A percentile compares a stretch with the other conserved stretches of the same genome.
Evolutionary conservation across 345 rosid species (phyloP).

Genomic region (Rhizophora mangle): DNA sequence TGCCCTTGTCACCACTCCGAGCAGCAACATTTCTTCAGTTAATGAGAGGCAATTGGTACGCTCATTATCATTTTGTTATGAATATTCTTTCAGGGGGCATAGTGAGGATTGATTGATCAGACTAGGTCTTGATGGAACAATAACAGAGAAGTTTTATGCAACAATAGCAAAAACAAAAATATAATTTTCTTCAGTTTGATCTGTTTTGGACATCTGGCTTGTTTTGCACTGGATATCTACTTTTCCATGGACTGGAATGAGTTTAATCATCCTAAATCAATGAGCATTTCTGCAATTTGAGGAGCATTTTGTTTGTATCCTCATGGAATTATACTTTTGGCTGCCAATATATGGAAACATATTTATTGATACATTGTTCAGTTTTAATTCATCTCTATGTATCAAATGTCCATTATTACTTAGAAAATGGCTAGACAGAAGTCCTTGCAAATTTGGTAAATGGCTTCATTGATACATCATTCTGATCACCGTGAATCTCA

Average conservation of each 20-base stretch:
- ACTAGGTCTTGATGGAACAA: too few relatives aligned
- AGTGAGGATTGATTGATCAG: neutral
- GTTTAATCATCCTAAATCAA: too few relatives aligned
- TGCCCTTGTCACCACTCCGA: constrained; percentile 76
- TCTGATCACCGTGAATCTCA: constrained; percentile 18
- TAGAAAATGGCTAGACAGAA: neutral
- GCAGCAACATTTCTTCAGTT: constrained; percentile 64
- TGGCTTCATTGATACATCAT: neutral
- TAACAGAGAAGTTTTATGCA: too few relatives aligned
- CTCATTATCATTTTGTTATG: neutral
- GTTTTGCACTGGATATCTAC: too few relatives aligned
- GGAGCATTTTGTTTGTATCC: neutral
- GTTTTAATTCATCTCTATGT: neutral
- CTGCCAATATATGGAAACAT: too few relatives aligned
- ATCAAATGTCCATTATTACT: neutral
- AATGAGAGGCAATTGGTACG: constrained; percentile 89
- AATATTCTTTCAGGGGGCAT: neutral
- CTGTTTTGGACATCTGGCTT: too few relatives aligned
- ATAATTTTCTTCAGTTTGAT: too few relatives aligned
- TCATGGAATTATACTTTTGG: neutral
- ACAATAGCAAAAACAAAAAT: too few relatives aligned
- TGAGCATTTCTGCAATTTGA: too few relatives aligned
- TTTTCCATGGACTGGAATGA: too few relatives aligned
- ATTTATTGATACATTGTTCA: neutral
- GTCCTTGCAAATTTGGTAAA: neutral